Percentiles rank a stretch among this genome's conserved stretches.
phyloP scores from a whole-genome alignment of 176 grass and related monocot species.

The Coix lacrymajobi region DNA sequence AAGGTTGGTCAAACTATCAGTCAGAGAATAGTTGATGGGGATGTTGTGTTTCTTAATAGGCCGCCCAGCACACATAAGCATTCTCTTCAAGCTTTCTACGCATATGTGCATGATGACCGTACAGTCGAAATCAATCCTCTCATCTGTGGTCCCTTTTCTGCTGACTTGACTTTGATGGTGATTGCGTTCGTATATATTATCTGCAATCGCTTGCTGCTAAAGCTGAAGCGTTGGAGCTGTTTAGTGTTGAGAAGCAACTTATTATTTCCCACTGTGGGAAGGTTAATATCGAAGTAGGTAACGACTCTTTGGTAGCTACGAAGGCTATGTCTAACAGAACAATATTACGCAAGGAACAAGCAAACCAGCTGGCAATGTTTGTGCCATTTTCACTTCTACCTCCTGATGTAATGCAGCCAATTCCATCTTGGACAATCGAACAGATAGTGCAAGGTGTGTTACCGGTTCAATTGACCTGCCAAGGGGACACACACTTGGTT shows the following conservation, averaged over 20 bases:
- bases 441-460: constrained; percentile 78
- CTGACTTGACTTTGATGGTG: constrained; percentile 92
- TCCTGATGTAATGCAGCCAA: constrained; percentile 57
- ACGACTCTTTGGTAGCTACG: constrained; percentile 66
- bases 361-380: constrained; percentile 77
- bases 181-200: no score
- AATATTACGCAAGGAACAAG: constrained; percentile 39
- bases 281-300: constrained; percentile 65
- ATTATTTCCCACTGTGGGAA: constrained; percentile 66
- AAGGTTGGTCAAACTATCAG: no score
- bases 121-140: constrained; percentile 88
- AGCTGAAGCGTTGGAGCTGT: constrained; percentile 79
- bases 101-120: constrained; percentile 84
- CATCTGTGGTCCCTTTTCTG: constrained; percentile 72
- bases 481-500: constrained; percentile 41
- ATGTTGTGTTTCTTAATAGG: constrained; percentile 83
- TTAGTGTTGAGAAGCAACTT: constrained; percentile 77
- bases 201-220: constrained; percentile 86
- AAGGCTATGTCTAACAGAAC: constrained; percentile 40
- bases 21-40: no score
- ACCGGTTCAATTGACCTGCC: constrained; percentile 42
- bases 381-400: constrained; percentile 31
- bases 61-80: constrained; percentile 94
- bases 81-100: constrained; percentile 81
- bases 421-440: constrained; percentile 43